Conservation (phyloP, 2,329 filamentous ascomycete genomes). For the Hymenotorrendiella dingleyae region DNA sequence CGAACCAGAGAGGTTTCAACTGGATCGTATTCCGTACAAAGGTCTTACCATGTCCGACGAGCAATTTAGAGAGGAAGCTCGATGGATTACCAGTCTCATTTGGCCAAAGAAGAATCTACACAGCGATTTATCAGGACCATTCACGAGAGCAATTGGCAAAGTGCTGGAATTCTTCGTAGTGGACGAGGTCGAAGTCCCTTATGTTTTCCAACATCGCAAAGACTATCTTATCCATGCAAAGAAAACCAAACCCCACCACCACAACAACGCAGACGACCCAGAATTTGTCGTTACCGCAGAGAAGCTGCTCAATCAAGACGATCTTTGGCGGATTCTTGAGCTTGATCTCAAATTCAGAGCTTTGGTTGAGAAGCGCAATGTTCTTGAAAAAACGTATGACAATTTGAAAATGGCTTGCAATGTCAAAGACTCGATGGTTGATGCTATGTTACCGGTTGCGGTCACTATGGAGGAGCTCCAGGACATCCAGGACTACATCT, state of each 20-base stretch:
- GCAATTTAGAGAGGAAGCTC: constrained; percentile 81
- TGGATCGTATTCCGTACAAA: constrained; percentile 84
- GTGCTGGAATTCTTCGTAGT: constrained; percentile 93
- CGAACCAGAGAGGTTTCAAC: constrained; percentile 88
- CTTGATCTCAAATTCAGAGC: constrained; percentile 93
- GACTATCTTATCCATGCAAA: constrained; percentile 92
- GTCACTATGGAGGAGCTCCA: constrained; percentile 92
- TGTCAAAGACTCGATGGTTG: constrained; percentile 68
- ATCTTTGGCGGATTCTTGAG: constrained; percentile 92
- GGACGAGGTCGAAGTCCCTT: constrained; percentile 92
- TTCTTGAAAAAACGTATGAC: constrained; percentile 72
- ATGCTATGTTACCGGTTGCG: constrained; percentile 74
- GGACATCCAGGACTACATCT: constrained; percentile 91
- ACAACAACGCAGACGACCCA: constrained; percentile 62
- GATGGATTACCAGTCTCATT: constrained; percentile 87
- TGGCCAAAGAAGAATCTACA: constrained; percentile 71
- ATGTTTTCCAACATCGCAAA: constrained; percentile 96
- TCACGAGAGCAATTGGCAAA: constrained; percentile 82
- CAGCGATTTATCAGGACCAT: constrained; percentile 70
- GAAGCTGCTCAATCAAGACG: constrained; percentile 85
- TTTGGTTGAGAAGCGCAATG: constrained; percentile 84
- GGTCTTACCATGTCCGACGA: constrained; percentile 74
- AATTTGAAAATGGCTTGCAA: constrained; percentile 58
- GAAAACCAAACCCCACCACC: constrained; percentile 52
- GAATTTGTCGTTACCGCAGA: constrained; percentile 73